Evolutionary conservation across 768 basidiomycete species (phyloP).

Genomic region (Russula sp.): DNA sequence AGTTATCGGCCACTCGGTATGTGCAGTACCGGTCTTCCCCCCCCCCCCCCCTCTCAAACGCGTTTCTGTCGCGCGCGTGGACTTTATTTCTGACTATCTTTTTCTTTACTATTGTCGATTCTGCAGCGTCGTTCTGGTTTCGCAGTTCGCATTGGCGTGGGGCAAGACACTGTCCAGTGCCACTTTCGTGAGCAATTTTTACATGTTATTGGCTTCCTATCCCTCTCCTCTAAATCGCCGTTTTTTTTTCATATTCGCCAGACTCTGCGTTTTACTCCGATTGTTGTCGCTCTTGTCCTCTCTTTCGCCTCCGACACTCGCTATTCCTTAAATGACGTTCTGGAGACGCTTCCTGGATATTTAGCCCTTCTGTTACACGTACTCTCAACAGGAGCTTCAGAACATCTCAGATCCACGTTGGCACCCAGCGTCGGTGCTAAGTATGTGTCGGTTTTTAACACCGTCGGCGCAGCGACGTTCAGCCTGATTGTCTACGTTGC

Average conservation of each 20-base stretch:
- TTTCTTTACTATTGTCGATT: background rate
- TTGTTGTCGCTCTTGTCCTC: slow-evolving; percentile 49
- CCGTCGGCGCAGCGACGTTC: slow-evolving; percentile 61
- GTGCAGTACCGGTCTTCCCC: slow-evolving; percentile 28
- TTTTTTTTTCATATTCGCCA: slow-evolving; percentile 33
- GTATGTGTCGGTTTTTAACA: slow-evolving; percentile 53
- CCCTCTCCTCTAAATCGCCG: slow-evolving; percentile 16
- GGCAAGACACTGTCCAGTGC: slow-evolving; percentile 51
- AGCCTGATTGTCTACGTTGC: slow-evolving; percentile 64
- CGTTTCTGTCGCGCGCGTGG: background rate
- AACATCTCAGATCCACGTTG: slow-evolving; percentile 58
- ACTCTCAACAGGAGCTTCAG: slow-evolving; percentile 56
- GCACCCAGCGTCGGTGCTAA: slow-evolving; percentile 56
- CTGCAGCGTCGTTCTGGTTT: slow-evolving; percentile 61
- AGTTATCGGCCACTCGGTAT: slow-evolving; percentile 65
- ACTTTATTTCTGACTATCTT: slow-evolving; percentile 1
- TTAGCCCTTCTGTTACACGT: slow-evolving; percentile 60
- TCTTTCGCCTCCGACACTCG: slow-evolving; percentile 57
- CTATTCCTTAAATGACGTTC: slow-evolving; percentile 43
- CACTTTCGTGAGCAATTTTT: slow-evolving; percentile 45
- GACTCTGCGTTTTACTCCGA: slow-evolving; percentile 50
- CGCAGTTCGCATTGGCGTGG: slow-evolving; percentile 70
- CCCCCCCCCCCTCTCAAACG: background rate
- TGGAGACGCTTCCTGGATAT: slow-evolving; percentile 59
- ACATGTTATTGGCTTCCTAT: background rate